These are phyloP conservation scores for Argentina anserina DNA, from an alignment of 306 rosid genomes.

Conservation along the genomic window DNA sequence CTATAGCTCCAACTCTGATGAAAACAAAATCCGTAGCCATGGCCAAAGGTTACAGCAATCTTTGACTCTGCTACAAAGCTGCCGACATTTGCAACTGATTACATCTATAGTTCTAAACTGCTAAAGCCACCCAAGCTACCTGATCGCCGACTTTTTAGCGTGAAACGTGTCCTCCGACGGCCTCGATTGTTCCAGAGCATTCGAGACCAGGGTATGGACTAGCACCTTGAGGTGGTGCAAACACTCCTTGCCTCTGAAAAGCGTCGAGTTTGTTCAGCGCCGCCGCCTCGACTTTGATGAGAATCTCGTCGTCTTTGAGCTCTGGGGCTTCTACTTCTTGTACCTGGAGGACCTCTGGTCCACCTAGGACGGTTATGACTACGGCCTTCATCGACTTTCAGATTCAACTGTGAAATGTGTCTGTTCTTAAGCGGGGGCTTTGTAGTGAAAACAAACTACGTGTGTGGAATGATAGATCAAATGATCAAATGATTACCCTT, in stretches of 20 bases:
- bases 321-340: constrained; percentile 64
- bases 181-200: constrained; percentile 69
- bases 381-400: constrained; percentile 51
- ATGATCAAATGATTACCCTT: neutral
- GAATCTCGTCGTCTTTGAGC: constrained; percentile 60
- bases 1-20: neutral
- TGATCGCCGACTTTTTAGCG: constrained; percentile 81
- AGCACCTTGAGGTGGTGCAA: constrained; percentile 76
- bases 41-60: neutral
- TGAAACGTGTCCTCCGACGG: constrained; percentile 59
- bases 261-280: constrained; percentile 80
- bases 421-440: neutral
- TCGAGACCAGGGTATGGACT: constrained; percentile 76
- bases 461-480: neutral
- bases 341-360: constrained; percentile 69
- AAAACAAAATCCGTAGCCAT: neutral
- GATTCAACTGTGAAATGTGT: neutral
- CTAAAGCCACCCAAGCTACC: constrained; percentile 27
- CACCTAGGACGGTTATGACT: constrained; percentile 62
- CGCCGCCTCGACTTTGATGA: constrained; percentile 63
- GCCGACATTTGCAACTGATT: neutral
- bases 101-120: neutral
- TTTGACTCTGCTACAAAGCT: no score
- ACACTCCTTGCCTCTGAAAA: constrained; percentile 60
- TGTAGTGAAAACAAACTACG: neutral